Base-by-base conservation (phyloP, 331 rosid genomes). In the Arachis monticola region DNA sequence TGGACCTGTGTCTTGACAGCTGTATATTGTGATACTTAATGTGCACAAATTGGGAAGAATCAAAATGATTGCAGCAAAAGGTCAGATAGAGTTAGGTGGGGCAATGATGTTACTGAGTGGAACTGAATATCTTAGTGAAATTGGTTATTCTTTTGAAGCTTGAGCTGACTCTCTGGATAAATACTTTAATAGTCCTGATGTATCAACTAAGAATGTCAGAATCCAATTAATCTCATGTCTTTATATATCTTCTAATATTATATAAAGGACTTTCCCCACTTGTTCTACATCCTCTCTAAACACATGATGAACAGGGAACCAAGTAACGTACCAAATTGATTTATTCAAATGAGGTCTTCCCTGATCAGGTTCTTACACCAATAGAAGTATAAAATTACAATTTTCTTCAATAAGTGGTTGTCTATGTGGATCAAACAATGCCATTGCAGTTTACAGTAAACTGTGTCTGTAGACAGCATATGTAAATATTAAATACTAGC, bases 321-420 rank as follows among this genome's bases (percentile, higher is more conserved):
- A 22, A 42, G 32, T 48, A 79, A 56, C 63, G 8, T 45, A 3
- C 62, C 64, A 32, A 41, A 40, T 71, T 32, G 14, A 48, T 56
- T 72, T n/a, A 13, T 12, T 35, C 32, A 60, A 60, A 47, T 73
- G 69, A 46, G 74, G 9, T 70, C 17, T 57, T 17, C 9, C 69
- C 72, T 0, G 63, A 72, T 60, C 56, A 46, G 72, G 63, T 65
- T 64, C 5, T 55, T 55, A 63, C 22, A 51, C 11, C 22, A 11
- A 51, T 51, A 17, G 22, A 17, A 17, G 22, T 17, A 17, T 17
- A 48, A 48, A 9, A 48, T 12, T 1, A 48, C 12, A 48, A 32
- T 32, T 50, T 50, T 50, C n/a, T 12, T 2, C 56, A 50, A 13
- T 12, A 50, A 3, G 56, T 50, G n/a, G 56, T 5, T 12, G 17